phyloP scores from a whole-genome alignment of 371 early-diverging fungal species.

The Cladochytrium tenue region DNA sequence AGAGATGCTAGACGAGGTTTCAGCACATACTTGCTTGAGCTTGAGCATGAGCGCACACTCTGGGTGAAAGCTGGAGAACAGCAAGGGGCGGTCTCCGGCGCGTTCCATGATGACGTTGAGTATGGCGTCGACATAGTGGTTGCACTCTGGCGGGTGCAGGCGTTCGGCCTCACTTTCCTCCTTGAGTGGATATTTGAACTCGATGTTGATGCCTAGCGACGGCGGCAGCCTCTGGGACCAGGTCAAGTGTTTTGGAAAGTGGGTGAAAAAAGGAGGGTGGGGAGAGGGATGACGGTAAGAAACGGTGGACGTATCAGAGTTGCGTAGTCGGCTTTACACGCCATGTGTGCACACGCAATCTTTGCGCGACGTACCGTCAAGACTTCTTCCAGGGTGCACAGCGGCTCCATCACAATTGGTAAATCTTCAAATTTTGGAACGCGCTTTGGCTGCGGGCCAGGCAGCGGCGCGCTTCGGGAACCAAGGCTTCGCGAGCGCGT shows the following conservation, averaged over 20 bases:
- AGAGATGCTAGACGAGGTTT: neutral
- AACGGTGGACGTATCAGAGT: neutral
- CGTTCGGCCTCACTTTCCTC: slow-evolving; percentile 82
- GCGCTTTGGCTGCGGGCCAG: slow-evolving; percentile 67
- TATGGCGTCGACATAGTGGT: slow-evolving; percentile 84
- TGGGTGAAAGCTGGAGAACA: slow-evolving; percentile 94
- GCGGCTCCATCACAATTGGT: slow-evolving; percentile 79
- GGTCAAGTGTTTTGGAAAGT: neutral
- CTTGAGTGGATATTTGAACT: slow-evolving; percentile 93
- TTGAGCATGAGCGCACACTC: slow-evolving; percentile 82
- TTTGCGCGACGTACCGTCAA: slow-evolving; percentile 54
- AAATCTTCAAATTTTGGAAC: slow-evolving; percentile 53
- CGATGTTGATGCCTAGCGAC: slow-evolving; percentile 89
- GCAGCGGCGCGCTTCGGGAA: neutral
- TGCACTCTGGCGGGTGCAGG: slow-evolving; percentile 68
- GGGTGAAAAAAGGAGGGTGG: slow-evolving; percentile 1
- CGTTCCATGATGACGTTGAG: slow-evolving; percentile 73
- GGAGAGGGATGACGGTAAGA: slow-evolving; percentile 3
- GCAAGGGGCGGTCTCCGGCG: slow-evolving; percentile 73
- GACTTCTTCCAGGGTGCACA: slow-evolving; percentile 79
- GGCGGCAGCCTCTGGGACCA: slow-evolving; percentile 63
- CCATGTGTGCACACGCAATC: neutral
- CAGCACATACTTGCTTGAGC: slow-evolving; percentile 63
- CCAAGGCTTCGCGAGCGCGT: neutral
- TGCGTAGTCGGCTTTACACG: neutral